Evolutionary conservation across 2,329 filamentous ascomycete species (phyloP).

Genomic region (Fusarium longipes): DNA sequence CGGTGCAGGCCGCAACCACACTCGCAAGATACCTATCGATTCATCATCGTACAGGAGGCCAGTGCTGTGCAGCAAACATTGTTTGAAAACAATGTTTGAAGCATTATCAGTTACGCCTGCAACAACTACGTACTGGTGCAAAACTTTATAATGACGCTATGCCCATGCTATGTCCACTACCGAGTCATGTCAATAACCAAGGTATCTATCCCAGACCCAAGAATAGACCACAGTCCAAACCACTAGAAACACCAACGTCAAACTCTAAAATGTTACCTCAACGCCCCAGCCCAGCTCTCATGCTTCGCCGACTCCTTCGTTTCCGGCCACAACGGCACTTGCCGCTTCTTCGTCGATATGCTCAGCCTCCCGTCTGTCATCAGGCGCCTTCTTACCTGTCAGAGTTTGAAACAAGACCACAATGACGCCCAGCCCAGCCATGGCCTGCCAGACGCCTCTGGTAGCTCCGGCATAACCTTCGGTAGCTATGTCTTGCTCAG

Average conservation of each 20-base stretch:
- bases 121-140: slow-evolving; percentile 8
- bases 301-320: slow-evolving; percentile 50
- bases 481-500: slow-evolving; percentile 60
- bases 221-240: slow-evolving; percentile 8
- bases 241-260: background rate
- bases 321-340: slow-evolving; percentile 43
- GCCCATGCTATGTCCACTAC: background rate
- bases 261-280: slow-evolving; percentile 4
- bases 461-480: slow-evolving; percentile 60
- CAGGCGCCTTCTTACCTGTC: slow-evolving; percentile 62
- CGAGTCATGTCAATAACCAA: slow-evolving; percentile 4
- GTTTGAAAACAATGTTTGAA: slow-evolving; percentile 20
- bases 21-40: background rate
- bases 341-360: slow-evolving; percentile 49
- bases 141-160: background rate
- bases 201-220: background rate
- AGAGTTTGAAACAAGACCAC: slow-evolving; percentile 61
- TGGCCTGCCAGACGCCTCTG: slow-evolving; percentile 59
- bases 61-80: slow-evolving; percentile 7
- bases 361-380: slow-evolving; percentile 60
- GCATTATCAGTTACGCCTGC: background rate
- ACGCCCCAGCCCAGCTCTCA: slow-evolving; percentile 5
- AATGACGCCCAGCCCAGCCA: slow-evolving; percentile 56
- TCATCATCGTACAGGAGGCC: background rate
- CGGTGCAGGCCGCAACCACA: background rate